phyloP scores from a whole-genome alignment of 352 stramenopile species.

The Globisporangium megalacanthum region DNA sequence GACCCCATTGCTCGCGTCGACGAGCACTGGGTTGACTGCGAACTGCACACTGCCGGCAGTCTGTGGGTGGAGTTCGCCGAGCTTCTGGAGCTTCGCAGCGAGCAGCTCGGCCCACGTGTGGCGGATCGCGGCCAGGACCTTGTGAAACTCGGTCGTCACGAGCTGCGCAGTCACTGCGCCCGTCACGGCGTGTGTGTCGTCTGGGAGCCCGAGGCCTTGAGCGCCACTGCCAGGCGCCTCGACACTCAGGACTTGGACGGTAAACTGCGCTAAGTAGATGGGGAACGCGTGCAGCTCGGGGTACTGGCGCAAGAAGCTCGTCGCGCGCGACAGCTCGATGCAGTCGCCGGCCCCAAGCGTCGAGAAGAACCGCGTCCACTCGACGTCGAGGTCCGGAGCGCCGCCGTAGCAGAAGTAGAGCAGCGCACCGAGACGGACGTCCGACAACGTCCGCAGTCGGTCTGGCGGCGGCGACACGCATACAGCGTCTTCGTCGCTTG shows the following conservation, averaged over 20 bases:
- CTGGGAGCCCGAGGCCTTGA: not conserved
- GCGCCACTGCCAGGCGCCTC: constrained; percentile 16
- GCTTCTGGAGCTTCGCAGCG: constrained; percentile 15
- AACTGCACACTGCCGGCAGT: not conserved
- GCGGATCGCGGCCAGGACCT: constrained; percentile 25
- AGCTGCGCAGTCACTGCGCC: not conserved
- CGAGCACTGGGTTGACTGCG: not conserved
- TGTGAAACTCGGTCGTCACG: constrained; percentile 20
- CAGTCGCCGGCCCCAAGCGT: constrained; percentile 30
- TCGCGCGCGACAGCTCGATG: constrained; percentile 30
- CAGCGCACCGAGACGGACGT: constrained; percentile 40
- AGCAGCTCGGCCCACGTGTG: constrained; percentile 25
- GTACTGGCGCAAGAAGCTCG: constrained; percentile 35
- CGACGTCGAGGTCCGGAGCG: constrained; percentile 33
- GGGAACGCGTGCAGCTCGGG: constrained; percentile 30
- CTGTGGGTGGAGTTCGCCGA: constrained; percentile 3
- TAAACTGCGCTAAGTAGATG: constrained; percentile 42
- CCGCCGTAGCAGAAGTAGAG: constrained; percentile 62
- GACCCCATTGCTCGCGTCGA: not conserved
- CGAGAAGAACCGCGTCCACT: constrained; percentile 39
- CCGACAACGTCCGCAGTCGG: constrained; percentile 26
- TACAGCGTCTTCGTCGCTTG: not conserved
- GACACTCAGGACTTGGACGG: constrained; percentile 38
- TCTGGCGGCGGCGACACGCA: not conserved
- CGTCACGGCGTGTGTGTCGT: not conserved